phyloP scores from a whole-genome alignment of 1,139 yeast species.

The Pneumocystis canis region DNA sequence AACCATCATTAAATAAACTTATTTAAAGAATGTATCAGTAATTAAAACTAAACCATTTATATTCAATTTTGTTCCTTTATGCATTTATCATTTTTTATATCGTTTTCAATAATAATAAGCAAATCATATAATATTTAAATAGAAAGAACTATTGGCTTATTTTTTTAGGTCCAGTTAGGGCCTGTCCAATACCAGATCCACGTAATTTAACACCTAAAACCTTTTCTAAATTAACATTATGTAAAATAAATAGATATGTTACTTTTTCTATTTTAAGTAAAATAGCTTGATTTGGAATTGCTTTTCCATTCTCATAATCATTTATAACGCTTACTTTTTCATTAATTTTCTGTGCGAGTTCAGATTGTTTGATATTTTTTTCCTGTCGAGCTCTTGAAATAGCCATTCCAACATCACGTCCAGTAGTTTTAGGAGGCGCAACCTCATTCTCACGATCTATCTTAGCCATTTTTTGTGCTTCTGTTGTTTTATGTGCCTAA shows the following conservation, averaged over 20 bases:
- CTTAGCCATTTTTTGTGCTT: slow-evolving; percentile 88
- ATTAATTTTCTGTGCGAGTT: slow-evolving; percentile 83
- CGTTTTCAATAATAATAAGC: not conserved
- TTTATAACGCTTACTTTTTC: slow-evolving; percentile 92
- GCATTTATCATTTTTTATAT: not conserved
- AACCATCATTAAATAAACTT: not conserved
- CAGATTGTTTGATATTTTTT: slow-evolving; percentile 83
- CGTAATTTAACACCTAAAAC: slow-evolving; percentile 88
- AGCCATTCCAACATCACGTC: slow-evolving; percentile 70
- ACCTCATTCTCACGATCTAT: slow-evolving; percentile 88
- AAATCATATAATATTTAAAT: not conserved
- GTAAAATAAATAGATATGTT: not conserved
- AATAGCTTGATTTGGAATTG: slow-evolving; percentile 89
- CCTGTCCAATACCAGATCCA: slow-evolving; percentile 90
- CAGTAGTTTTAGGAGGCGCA: slow-evolving; percentile 82
- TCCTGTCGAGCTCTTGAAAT: slow-evolving; percentile 79
- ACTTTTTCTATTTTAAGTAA: slow-evolving; percentile 75
- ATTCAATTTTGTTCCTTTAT: not conserved
- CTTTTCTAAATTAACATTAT: slow-evolving; percentile 8
- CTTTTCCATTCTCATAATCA: slow-evolving; percentile 95
- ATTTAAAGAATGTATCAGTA: not conserved
- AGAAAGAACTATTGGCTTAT: slow-evolving; percentile 20
- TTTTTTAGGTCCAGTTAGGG: slow-evolving; percentile 65
- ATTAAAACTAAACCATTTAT: not conserved
- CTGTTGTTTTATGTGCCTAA: slow-evolving; percentile 46